Percentiles rank a stretch among this genome's conserved stretches.
These are phyloP conservation scores for Leishmania major DNA, from an alignment of 208 protist genomes.

Conservation along the genomic window DNA sequence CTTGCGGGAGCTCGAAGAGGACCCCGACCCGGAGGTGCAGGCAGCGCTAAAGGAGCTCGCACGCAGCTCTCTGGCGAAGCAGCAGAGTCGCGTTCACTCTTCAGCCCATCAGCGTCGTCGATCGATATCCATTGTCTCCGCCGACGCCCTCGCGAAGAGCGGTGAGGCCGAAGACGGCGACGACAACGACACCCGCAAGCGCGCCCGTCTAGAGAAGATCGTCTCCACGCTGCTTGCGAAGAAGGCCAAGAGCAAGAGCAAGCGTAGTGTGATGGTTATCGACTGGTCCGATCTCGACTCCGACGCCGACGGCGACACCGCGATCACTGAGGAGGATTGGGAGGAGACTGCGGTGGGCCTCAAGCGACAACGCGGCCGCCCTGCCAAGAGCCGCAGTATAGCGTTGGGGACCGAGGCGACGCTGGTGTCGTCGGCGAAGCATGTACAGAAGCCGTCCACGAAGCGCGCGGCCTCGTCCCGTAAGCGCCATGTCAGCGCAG, in stretches of 20 bases:
- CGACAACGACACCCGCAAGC: slow-evolving; percentile 35
- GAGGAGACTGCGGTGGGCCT: slow-evolving; percentile 18
- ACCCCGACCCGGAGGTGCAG: slow-evolving; percentile 60
- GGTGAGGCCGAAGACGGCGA: slow-evolving; percentile 27
- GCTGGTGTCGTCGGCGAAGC: slow-evolving; percentile 8
- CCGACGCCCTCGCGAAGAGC: slow-evolving; percentile 28
- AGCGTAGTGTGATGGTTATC: slow-evolving; percentile 85
- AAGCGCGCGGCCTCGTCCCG: slow-evolving; percentile 27
- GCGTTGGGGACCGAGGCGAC: slow-evolving; percentile 14
- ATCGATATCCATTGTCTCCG: slow-evolving; percentile 54
- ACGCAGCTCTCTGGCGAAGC: slow-evolving; percentile 26
- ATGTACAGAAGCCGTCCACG: slow-evolving; percentile 13
- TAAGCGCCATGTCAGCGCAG: slow-evolving; percentile 36
- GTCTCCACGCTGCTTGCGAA: slow-evolving; percentile 63
- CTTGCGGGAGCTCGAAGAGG: slow-evolving; percentile 48
- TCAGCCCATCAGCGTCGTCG: slow-evolving; percentile 17
- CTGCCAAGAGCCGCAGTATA: slow-evolving; percentile 27
- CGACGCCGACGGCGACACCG: slow-evolving; percentile 22
- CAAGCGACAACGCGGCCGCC: slow-evolving; percentile 22
- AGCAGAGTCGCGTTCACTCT: slow-evolving; percentile 20
- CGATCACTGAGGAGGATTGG: slow-evolving; percentile 2
- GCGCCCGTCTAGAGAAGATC: slow-evolving; percentile 66
- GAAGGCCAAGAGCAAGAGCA: slow-evolving; percentile 61
- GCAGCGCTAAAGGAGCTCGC: slow-evolving; percentile 51
- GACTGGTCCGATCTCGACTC: slow-evolving; percentile 74